Evolutionary conservation across 2,329 filamentous ascomycete genomes (phyloP), one percentile per base, ranked within the genome.

Genomic region (Pseudogymnoascus sp.): DNA sequence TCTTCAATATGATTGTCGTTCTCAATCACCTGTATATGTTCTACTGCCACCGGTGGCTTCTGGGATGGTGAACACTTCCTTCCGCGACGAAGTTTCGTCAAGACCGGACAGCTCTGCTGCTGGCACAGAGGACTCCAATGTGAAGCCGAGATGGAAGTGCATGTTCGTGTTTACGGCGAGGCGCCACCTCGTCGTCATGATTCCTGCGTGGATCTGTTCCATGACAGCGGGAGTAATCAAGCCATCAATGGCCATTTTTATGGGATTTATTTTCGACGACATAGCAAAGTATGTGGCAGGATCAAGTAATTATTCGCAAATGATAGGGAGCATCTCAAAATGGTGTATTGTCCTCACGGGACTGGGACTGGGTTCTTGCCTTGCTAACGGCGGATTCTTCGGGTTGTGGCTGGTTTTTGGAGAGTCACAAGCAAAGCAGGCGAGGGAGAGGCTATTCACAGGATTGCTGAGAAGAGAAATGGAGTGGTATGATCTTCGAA

Each of bases 401-500:
- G 79, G 80, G 1, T 73, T 83, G 0, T 97, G 92, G 86, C 78
- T 93, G 31, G 72, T 82, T 0, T 94, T 94, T 72, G 90, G 92
- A 12, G 92, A 97, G 73, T 69, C 90, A 1, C 90, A 96, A 67
- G 90, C 88, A 0, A 82, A 81, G 33, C 82, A 75, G 55, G 86
- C 85, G 5, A 82, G 91, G 4, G 77, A 80, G 13, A 77, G 75
- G 4, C 74, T 94, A 2, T 96, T 96, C 69, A 68, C 76, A 1
- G 82, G 82, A 1, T 76, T 97, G 36, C 72, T 96, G n/a, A 74
- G 77, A 5, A 90, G 87, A 70, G 84, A 93, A 10, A 83, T 94
- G 71, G 79, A 81, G 52, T 97, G 92, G 92, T 96, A 90, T 69
- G 92, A 97, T 71, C 77, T 80, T 15, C 81, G 87, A 60, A 78